phyloP scores from a whole-genome alignment of 352 stramenopile species.

The Chrysophaeum taylorii region DNA sequence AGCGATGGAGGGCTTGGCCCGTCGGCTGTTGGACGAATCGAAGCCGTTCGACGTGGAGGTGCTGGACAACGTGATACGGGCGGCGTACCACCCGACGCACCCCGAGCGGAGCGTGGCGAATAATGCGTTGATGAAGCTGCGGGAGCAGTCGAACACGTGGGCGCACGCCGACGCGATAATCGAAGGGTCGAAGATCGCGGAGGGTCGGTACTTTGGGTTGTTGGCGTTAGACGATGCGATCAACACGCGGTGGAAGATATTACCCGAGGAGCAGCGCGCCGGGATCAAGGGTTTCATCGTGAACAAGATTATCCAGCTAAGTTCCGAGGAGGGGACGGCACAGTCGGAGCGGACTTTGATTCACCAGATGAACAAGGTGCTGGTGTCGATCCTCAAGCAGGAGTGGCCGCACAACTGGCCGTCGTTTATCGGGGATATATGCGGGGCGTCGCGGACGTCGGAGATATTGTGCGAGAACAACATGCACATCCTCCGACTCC shows the following conservation, averaged over 20 bases:
- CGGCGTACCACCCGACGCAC: constrained; percentile 86
- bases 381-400: constrained; percentile 98
- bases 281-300: constrained; percentile 98
- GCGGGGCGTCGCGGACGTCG: constrained; percentile 61
- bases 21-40: neutral
- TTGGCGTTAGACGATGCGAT: constrained; percentile 94
- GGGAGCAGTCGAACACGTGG: constrained; percentile 49
- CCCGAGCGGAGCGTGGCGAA: constrained; percentile 64
- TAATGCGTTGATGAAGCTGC: constrained; percentile 52
- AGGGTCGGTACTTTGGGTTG: constrained; percentile 50
- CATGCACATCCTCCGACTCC: constrained; percentile 97
- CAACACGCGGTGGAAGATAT: constrained; percentile 86
- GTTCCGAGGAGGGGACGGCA: constrained; percentile 21
- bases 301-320: constrained; percentile 81
- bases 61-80: constrained; percentile 88
- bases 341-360: constrained; percentile 13
- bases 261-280: constrained; percentile 87
- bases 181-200: constrained; percentile 61
- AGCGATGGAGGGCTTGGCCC: no score
- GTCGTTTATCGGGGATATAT: constrained; percentile 84
- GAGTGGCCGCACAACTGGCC: constrained; percentile 99
- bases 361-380: constrained; percentile 84
- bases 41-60: constrained; percentile 77
- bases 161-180: constrained; percentile 83
- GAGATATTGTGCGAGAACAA: constrained; percentile 99